Conservation (phyloP, 257 asterid species). For the Paraleonurus japonicus region DNA sequence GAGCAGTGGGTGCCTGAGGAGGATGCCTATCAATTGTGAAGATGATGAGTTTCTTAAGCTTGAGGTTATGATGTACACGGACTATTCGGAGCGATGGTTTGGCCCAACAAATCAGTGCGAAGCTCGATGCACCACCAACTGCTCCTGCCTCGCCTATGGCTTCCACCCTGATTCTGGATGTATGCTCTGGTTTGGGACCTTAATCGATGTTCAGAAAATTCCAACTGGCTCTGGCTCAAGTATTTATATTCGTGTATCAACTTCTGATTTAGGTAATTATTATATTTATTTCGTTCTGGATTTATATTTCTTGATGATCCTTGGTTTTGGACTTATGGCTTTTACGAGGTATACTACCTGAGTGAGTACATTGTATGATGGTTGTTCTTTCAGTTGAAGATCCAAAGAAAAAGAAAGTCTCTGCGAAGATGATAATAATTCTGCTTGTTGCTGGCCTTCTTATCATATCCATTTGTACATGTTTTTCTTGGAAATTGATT, state of each 20-base stretch:
- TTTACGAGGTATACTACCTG: no score
- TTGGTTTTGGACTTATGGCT: neutral
- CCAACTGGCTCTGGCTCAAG: neutral
- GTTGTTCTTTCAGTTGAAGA: neutral
- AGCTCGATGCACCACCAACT: neutral
- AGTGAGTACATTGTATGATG: no score
- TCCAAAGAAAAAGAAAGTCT: neutral
- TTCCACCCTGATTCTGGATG: neutral
- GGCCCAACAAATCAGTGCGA: neutral
- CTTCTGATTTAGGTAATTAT: neutral
- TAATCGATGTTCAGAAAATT: neutral
- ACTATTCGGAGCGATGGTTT: neutral
- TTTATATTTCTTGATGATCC: neutral
- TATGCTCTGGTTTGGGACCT: neutral
- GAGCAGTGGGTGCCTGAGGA: neutral
- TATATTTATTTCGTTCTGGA: neutral
- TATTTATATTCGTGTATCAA: neutral
- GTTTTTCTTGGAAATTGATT: neutral
- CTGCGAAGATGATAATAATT: neutral
- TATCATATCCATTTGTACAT: neutral
- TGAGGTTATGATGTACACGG: neutral
- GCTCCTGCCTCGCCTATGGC: slow-evolving; percentile 6
- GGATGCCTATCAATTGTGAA: neutral
- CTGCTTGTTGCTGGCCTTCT: neutral
- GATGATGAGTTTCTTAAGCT: neutral